A percentile compares a stretch with the other conserved stretches of the same genome.
Conservation (phyloP, 805 yeast genomes). For the Candida golubevii region DNA sequence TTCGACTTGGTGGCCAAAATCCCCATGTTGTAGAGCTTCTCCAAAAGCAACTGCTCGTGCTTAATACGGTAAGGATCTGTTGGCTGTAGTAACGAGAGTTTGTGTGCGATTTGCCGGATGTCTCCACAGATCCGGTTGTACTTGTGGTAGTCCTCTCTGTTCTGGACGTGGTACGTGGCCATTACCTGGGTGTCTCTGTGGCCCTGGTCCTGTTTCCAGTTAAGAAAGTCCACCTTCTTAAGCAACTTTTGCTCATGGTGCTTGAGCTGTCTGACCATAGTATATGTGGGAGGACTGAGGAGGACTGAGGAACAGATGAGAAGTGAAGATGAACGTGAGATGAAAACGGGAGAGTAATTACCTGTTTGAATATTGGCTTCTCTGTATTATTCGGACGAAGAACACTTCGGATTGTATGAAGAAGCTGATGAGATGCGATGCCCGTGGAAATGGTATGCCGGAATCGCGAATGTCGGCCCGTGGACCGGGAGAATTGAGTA, state of each 20-base stretch:
- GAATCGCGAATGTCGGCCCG: too few relatives aligned
- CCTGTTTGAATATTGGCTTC: neutral
- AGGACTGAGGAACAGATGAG: neutral
- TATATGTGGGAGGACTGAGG: neutral
- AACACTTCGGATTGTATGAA: too few relatives aligned
- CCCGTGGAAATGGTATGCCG: too few relatives aligned
- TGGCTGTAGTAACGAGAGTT: slow-evolving; percentile 78
- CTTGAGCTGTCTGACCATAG: slow-evolving; percentile 70
- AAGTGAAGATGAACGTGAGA: neutral
- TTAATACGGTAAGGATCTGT: slow-evolving; percentile 81
- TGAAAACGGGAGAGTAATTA: neutral
- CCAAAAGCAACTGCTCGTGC: slow-evolving; percentile 84
- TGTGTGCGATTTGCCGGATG: slow-evolving; percentile 80
- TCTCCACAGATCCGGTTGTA: slow-evolving; percentile 93
- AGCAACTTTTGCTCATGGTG: slow-evolving; percentile 93
- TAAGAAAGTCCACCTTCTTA: slow-evolving; percentile 92
- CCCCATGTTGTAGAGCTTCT: slow-evolving; percentile 87
- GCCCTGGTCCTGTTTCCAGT: slow-evolving; percentile 95
- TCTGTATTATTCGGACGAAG: neutral
- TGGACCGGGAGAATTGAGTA: too few relatives aligned
- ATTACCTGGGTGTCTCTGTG: slow-evolving; percentile 96
- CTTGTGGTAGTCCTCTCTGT: slow-evolving; percentile 92
- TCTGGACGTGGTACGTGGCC: slow-evolving; percentile 89
- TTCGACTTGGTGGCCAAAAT: slow-evolving; percentile 82
- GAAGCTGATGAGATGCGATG: too few relatives aligned